Conservation (phyloP, 2,329 filamentous ascomycete genomes). For the Coniochaeta prunicola region DNA sequence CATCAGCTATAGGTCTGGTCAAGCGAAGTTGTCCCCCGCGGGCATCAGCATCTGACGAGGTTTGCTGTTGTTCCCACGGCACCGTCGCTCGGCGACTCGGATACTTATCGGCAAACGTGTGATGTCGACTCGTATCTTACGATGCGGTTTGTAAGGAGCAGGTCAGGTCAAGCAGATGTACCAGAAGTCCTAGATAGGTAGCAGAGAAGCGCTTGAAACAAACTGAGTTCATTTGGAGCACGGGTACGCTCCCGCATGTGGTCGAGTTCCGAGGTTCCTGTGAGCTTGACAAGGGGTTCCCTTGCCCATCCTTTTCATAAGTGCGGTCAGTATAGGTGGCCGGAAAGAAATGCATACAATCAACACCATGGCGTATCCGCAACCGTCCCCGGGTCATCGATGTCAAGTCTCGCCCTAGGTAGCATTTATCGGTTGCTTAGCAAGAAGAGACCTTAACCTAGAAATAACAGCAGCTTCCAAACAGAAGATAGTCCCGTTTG, state of each 20-base stretch:
- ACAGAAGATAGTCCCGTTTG: background rate
- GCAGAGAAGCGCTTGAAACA: background rate
- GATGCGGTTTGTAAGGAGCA: background rate
- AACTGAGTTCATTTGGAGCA: background rate
- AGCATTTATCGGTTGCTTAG: background rate
- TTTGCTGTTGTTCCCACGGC: background rate
- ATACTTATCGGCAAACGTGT: too few species aligned
- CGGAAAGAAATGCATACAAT: background rate
- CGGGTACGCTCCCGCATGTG: background rate
- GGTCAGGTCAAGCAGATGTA: background rate
- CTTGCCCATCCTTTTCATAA: background rate
- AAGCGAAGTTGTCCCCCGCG: background rate
- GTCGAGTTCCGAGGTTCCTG: background rate
- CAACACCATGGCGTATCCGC: background rate
- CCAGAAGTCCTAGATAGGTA: background rate
- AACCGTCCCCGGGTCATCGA: background rate
- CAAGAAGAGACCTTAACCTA: background rate
- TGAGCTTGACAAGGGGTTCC: background rate
- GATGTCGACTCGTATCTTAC: background rate
- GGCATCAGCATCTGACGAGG: background rate
- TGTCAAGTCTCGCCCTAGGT: background rate
- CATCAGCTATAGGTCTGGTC: background rate
- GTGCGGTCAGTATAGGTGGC: background rate
- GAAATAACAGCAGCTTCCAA: background rate
- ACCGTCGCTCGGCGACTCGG: too few species aligned